phyloP scores from a whole-genome alignment of 2,329 filamentous ascomycete species.

The Shiraia sp. region DNA sequence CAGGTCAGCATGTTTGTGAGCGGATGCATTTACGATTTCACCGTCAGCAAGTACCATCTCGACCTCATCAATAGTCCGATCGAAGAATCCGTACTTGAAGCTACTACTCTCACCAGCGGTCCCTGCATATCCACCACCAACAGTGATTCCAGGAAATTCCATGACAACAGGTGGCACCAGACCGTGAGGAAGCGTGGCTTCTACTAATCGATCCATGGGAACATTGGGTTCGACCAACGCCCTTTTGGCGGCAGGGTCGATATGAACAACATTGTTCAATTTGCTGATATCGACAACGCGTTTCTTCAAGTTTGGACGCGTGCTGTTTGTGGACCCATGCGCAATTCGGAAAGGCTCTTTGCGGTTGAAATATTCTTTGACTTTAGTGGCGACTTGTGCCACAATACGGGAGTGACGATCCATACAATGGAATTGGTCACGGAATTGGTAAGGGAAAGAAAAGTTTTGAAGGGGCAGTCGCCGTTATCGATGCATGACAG shows the following conservation, averaged over 20 bases:
- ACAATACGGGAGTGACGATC: conserved; percentile 51
- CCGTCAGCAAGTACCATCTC: conserved; percentile 69
- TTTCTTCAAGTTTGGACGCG: conserved; percentile 56
- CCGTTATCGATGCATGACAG: background rate
- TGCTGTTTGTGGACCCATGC: conserved; percentile 78
- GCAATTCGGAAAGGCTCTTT: conserved; percentile 71
- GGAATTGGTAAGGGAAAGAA: background rate
- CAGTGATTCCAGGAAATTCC: conserved; percentile 74
- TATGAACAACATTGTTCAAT: conserved; percentile 64
- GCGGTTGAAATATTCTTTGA: conserved; percentile 55
- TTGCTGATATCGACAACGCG: conserved; percentile 66
- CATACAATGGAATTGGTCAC: conserved; percentile 24
- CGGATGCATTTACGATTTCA: conserved; percentile 58
- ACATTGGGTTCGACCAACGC: conserved; percentile 73
- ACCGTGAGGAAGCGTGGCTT: conserved; percentile 58
- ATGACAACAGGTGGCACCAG: conserved; percentile 69
- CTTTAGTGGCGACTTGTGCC: conserved; percentile 49
- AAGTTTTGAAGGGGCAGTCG: background rate
- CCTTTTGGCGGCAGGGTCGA: conserved; percentile 59
- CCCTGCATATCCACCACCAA: conserved; percentile 69
- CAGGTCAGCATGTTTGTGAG: conserved; percentile 60
- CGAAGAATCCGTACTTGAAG: conserved; percentile 70
- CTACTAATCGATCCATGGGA: conserved; percentile 66
- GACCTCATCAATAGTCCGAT: conserved; percentile 62
- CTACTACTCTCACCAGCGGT: conserved; percentile 70